These are phyloP conservation scores for Peronospora tabacina DNA, from an alignment of 352 stramenopile genomes.

Conservation along the genomic window DNA sequence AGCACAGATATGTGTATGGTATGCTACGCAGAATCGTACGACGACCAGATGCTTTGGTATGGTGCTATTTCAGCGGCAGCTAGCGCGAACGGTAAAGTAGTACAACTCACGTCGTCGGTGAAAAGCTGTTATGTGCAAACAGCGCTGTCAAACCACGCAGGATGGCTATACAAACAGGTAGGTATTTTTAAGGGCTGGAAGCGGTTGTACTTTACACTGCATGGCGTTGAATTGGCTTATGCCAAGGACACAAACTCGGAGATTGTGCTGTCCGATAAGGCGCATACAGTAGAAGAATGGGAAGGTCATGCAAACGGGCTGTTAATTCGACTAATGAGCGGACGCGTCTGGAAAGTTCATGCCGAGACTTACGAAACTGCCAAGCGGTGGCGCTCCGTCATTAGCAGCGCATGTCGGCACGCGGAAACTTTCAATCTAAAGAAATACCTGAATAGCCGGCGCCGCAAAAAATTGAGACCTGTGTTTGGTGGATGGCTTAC, in stretches of 20 bases:
- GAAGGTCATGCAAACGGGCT: constrained; percentile 60
- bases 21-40: constrained; percentile 72
- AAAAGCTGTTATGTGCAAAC: constrained; percentile 77
- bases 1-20: constrained; percentile 54
- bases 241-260: constrained; percentile 68
- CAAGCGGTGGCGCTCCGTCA: constrained; percentile 67
- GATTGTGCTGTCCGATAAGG: constrained; percentile 49
- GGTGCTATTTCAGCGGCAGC: constrained; percentile 52
- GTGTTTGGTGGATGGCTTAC: constrained; percentile 82
- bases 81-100: constrained; percentile 41
- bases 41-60: constrained; percentile 82
- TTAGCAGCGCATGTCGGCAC: constrained; percentile 41
- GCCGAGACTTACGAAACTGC: constrained; percentile 70
- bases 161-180: constrained; percentile 70
- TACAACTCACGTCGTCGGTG: constrained; percentile 34
- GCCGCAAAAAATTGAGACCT: constrained; percentile 53
- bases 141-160: constrained; percentile 60
- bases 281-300: constrained; percentile 59
- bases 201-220: constrained; percentile 72
- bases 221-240: constrained; percentile 63
- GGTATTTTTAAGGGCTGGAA: constrained; percentile 81
- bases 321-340: constrained; percentile 55
- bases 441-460: constrained; percentile 56
- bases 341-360: constrained; percentile 58
- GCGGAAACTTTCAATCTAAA: constrained; percentile 55